These are phyloP conservation scores for Rhododendron simsii DNA, from an alignment of 148 eudicot species.

Conservation along the genomic window DNA sequence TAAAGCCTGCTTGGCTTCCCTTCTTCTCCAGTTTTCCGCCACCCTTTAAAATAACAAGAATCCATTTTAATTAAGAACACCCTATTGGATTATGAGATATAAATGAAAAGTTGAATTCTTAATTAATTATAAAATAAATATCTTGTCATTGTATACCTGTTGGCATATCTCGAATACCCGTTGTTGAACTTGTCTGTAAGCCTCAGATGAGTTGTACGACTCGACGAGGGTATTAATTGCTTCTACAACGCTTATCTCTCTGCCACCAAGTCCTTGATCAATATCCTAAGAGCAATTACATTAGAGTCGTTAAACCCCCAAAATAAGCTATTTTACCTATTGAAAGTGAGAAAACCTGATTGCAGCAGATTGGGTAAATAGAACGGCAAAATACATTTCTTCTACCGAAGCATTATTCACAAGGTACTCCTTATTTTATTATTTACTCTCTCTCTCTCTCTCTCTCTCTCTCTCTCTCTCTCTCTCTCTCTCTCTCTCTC, in stretches of 20 bases:
- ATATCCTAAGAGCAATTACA: slow-evolving; percentile 11
- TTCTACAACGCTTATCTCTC: slow-evolving; percentile 12
- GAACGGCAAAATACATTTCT: too few species aligned
- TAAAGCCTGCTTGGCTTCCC: slow-evolving; percentile 27
- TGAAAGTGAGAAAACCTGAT: too few species aligned
- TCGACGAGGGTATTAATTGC: slow-evolving; percentile 15
- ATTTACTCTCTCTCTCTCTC: too few species aligned
- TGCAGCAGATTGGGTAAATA: too few species aligned
- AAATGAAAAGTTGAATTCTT: background rate
- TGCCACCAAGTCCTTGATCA: slow-evolving; percentile 6
- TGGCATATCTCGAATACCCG: slow-evolving; percentile 18
- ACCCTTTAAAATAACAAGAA: slow-evolving; percentile 45
- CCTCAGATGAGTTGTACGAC: slow-evolving; percentile 24
- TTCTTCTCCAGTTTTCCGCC: slow-evolving; percentile 13
- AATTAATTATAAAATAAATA: too few species aligned
- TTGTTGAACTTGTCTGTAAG: slow-evolving; percentile 6
- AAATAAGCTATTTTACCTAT: too few species aligned
- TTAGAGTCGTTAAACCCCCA: too few species aligned
- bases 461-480: too few species aligned
- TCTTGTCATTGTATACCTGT: slow-evolving; percentile 6
- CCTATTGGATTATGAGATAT: background rate
- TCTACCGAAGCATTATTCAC: too few species aligned
- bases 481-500: too few species aligned
- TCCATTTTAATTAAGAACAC: slow-evolving; percentile 10
- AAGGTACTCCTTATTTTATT: too few species aligned